Evolutionary conservation across 371 early-diverging fungal species (phyloP).

Genomic region (Syncephalastrum sp.): DNA sequence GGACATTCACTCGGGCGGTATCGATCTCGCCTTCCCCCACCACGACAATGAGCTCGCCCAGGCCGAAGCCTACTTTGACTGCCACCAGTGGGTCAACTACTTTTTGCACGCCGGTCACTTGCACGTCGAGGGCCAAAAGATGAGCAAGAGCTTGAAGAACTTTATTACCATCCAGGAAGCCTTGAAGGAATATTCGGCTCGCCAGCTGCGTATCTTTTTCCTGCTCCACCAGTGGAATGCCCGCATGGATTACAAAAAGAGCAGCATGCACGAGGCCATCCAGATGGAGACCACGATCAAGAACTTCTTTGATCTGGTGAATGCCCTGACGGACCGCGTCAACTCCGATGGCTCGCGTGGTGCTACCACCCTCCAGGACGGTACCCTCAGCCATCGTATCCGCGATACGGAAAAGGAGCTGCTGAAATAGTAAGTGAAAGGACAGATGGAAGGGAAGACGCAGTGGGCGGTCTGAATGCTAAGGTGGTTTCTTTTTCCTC

Average conservation of each 20-base stretch:
- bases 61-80: conserved; percentile 91
- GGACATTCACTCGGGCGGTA: conserved; percentile 99
- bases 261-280: conserved; percentile 85
- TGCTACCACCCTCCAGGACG: conserved; percentile 30
- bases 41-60: conserved; percentile 99
- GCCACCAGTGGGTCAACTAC: conserved; percentile 98
- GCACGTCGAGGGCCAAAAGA: conserved; percentile 98
- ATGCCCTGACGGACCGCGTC: conserved; percentile 73
- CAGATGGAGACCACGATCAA: conserved; percentile 77
- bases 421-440: conserved; percentile 36
- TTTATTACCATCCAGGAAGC: conserved; percentile 96
- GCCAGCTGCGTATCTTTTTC: conserved; percentile 95
- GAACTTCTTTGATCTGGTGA: conserved; percentile 87
- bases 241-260: conserved; percentile 86
- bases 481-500: not conserved
- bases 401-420: conserved; percentile 68
- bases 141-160: conserved; percentile 99
- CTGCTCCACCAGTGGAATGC: conserved; percentile 92
- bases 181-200: conserved; percentile 78
- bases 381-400: conserved; percentile 65
- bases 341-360: conserved; percentile 43
- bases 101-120: conserved; percentile 99
- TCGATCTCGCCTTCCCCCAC: conserved; percentile 99
- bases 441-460: not conserved
- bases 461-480: not conserved